Base-by-base conservation (phyloP, 306 rosid species). In the Abrus pulchellus region DNA sequence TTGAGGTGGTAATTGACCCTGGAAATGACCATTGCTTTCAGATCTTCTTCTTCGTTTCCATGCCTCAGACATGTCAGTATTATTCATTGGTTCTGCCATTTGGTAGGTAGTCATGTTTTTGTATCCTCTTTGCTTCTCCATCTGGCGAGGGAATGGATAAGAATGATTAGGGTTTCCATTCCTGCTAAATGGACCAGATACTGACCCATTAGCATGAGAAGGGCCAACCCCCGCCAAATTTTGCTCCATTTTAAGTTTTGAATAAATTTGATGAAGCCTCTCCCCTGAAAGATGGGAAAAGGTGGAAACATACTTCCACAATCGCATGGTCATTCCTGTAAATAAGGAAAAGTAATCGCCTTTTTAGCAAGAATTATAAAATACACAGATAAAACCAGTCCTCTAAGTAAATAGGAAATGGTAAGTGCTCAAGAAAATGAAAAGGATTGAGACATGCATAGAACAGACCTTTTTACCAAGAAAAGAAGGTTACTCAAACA, bases 291-390 rank as follows among this genome's bases (percentile, higher is more conserved):
- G 92, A 89, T 96, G 94, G 74, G 98, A 96, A 85, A 88, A 96
- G 29, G 97, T 92, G 47, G 99, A 96, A 72, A 96, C 99, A 80
- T 92, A 96, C 78, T 96, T 93, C 99, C 99, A 96, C 86, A 96
- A 86, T 50, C 99, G 85, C 77, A 74, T 91, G 27, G 92, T 92
- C 99, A 96, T 96, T 87, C 98, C 99, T 96, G 93, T 30, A 72
- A 69, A 71, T 71, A 63, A 71, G 59, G 52, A 45, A 44, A 29
- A 48, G 74, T 4, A 70, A 8, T 20, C 20, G 20, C 20, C 20
- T 20, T 20, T 20, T 20, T 20, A 20, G 20, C 20, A 20, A 20
- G 20, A 20, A 20, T 20, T 20, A 20, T 20, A 20, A 20, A 20
- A 20, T 20, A 20, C 20, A 20, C 20, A 20, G 20, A 20, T 20